phyloP scores from a whole-genome alignment of 371 early-diverging fungal species.

The Apophysomyces ossiformis region DNA sequence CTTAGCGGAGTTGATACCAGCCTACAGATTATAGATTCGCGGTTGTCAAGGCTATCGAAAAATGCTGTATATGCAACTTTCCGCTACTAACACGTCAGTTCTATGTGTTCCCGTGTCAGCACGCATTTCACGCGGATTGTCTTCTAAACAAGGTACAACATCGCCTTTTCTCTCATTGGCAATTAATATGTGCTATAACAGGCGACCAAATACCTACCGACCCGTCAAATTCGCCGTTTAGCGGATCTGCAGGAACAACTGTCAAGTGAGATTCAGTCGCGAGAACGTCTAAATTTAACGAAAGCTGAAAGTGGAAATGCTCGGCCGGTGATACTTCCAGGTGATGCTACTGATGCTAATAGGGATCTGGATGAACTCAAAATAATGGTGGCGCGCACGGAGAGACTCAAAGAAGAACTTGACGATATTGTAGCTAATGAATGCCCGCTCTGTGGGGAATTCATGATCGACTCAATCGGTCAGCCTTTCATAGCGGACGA shows the following conservation, averaged over 20 bases:
- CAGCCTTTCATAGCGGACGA: conserved; percentile 67
- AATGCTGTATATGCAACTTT: conserved; percentile 75
- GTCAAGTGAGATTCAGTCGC: conserved; percentile 31
- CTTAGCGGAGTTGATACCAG: neutral
- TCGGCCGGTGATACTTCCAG: conserved; percentile 43
- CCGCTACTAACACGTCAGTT: conserved; percentile 84
- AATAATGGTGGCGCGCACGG: conserved; percentile 21
- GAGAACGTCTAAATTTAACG: conserved; percentile 19
- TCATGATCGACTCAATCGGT: conserved; percentile 82
- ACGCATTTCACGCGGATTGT: conserved; percentile 89
- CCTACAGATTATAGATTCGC: conserved; percentile 61
- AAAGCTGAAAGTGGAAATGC: conserved; percentile 37
- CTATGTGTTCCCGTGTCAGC: conserved; percentile 92
- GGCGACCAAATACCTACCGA: conserved; percentile 24
- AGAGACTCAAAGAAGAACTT: conserved; percentile 60
- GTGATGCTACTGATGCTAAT: conserved; percentile 7
- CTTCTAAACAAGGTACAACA: conserved; percentile 38
- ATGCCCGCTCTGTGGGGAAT: conserved; percentile 87
- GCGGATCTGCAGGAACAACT: conserved; percentile 60
- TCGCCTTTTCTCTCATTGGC: no score
- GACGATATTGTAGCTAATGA: conserved; percentile 84
- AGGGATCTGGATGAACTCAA: conserved; percentile 26
- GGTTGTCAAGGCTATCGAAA: conserved; percentile 71
- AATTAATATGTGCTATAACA: conserved; percentile 14
- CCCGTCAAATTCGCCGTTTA: conserved; percentile 37